A percentile compares a stretch with the other conserved stretches of the same genome.
Evolutionary conservation across 371 early-diverging fungal genomes (phyloP).

Genomic region (Circinella minor): DNA sequence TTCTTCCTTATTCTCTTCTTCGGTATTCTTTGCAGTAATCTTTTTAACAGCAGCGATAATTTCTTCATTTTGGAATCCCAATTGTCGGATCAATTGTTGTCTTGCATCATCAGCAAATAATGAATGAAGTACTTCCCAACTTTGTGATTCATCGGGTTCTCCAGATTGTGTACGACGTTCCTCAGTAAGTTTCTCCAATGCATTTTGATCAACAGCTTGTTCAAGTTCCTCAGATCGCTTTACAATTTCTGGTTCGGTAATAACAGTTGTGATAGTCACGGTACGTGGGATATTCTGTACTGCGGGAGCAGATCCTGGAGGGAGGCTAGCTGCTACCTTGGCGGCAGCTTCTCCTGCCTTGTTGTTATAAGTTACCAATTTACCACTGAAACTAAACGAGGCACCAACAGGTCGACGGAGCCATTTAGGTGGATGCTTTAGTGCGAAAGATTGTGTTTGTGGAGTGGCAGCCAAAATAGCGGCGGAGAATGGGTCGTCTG

Average conservation of each 20-base stretch:
- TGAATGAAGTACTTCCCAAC: conserved; percentile 87
- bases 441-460: conserved; percentile 33
- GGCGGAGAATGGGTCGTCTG: conserved; percentile 79
- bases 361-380: conserved; percentile 75
- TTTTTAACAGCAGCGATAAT: conserved; percentile 56
- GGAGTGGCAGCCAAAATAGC: conserved; percentile 31
- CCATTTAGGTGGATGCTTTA: conserved; percentile 96
- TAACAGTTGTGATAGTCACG: conserved; percentile 55
- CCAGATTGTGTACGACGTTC: conserved; percentile 54
- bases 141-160: conserved; percentile 63
- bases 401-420: conserved; percentile 90
- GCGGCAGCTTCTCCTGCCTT: conserved; percentile 49
- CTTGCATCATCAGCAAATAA: conserved; percentile 84
- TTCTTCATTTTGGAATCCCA: conserved; percentile 82
- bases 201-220: conserved; percentile 56
- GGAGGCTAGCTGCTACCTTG: conserved; percentile 46
- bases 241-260: conserved; percentile 69
- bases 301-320: conserved; percentile 55
- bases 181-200: conserved; percentile 62
- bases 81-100: conserved; percentile 81
- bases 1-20: conserved; percentile 7
- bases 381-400: conserved; percentile 90
- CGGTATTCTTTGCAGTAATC: conserved; percentile 29
- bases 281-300: conserved; percentile 43
- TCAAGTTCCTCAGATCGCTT: conserved; percentile 69